These are phyloP conservation scores for Vickermania spadyakhi DNA, from an alignment of 208 protist genomes.

Conservation along the genomic window DNA sequence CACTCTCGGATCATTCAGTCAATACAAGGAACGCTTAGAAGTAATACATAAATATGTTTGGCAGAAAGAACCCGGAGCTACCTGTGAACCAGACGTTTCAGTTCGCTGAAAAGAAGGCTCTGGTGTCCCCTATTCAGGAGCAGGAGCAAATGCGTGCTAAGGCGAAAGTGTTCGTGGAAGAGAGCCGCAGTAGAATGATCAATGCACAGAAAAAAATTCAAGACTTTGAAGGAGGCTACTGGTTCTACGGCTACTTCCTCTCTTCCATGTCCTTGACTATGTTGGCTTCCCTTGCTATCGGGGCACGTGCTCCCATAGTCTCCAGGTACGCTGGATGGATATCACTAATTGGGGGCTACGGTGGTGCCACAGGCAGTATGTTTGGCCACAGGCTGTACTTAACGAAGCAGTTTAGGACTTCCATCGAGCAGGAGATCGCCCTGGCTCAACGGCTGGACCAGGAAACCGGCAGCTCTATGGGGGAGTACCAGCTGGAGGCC, in stretches of 20 bases:
- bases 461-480: conserved; percentile 41
- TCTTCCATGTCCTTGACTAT: conserved; percentile 57
- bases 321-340: conserved; percentile 67
- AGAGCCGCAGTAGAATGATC: conserved; percentile 39
- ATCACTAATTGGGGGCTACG: conserved; percentile 62
- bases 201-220: conserved; percentile 46
- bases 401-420: conserved; percentile 29
- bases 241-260: conserved; percentile 81
- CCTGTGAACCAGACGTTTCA: not conserved
- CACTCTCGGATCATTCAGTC: no score
- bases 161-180: conserved; percentile 66
- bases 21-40: no score
- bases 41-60: not conserved
- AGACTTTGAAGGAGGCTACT: conserved; percentile 67
- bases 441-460: conserved; percentile 67
- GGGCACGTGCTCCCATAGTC: conserved; percentile 58
- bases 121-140: conserved; percentile 27
- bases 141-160: conserved; percentile 61
- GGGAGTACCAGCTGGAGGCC: conserved; percentile 54
- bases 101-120: not conserved
- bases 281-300: conserved; percentile 46
- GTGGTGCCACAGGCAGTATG: conserved; percentile 60
- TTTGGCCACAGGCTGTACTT: conserved; percentile 48
- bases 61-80: not conserved
- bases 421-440: conserved; percentile 49